A percentile compares a stretch with the other conserved stretches of the same genome.
Conservation (phyloP, 2,329 filamentous ascomycete species). For the Chrysoporthe puriensis region DNA sequence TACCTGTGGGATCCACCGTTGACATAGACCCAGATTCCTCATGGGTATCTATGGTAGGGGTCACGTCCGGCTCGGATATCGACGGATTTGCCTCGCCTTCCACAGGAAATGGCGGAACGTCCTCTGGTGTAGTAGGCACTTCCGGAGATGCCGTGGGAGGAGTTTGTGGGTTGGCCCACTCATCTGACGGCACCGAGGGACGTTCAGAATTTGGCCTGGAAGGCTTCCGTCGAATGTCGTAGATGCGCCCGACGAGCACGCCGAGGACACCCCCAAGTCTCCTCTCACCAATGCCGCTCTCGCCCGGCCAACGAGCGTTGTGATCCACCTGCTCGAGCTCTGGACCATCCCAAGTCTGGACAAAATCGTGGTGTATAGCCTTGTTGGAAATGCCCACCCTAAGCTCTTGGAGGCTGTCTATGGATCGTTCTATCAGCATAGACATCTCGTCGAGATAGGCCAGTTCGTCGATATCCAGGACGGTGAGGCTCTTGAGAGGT, state of each 20-base stretch:
- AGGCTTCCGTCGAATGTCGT: conserved; percentile 53
- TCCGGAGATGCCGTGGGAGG: conserved; percentile 12
- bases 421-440: conserved; percentile 72
- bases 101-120: not conserved
- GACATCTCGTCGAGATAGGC: conserved; percentile 84
- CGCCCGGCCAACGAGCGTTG: conserved; percentile 58
- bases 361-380: conserved; percentile 54
- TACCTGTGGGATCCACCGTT: not conserved
- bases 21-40: conserved; percentile 9
- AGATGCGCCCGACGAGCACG: conserved; percentile 68
- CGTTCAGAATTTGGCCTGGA: conserved; percentile 23
- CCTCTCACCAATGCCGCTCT: conserved; percentile 61
- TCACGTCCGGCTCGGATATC: not conserved
- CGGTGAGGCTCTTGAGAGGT: conserved; percentile 72
- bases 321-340: conserved; percentile 67
- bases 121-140: not conserved
- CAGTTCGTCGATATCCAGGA: conserved; percentile 82
- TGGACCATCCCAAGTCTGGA: conserved; percentile 64
- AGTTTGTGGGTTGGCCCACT: not conserved
- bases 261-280: conserved; percentile 71
- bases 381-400: conserved; percentile 70
- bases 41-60: conserved; percentile 12
- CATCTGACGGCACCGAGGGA: not conserved
- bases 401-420: conserved; percentile 68
- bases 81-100: conserved; percentile 13